Conservation (phyloP, 805 yeast species). For the Barnettozyma populi region DNA sequence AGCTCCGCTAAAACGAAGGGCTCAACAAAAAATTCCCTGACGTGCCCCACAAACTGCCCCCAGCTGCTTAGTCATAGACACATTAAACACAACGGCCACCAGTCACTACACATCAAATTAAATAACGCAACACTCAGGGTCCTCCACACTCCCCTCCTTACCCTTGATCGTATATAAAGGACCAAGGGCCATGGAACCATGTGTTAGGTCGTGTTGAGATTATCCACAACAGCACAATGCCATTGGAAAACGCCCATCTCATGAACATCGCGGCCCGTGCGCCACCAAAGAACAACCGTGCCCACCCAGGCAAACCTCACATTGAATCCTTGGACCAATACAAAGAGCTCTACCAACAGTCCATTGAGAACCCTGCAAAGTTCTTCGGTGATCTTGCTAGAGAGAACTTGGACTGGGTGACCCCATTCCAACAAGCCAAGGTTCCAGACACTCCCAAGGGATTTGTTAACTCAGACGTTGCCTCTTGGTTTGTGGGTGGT, state of each 20-base stretch:
- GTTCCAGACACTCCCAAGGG: constrained; percentile 33
- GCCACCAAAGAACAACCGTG: constrained; percentile 22
- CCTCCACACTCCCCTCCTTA: constrained; percentile 1
- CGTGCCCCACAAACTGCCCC: constrained; percentile 3
- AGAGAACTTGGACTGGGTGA: constrained; percentile 74
- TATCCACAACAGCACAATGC: constrained; percentile 8
- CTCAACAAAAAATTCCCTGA: constrained; percentile 1
- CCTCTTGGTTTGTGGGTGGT: constrained; percentile 78
- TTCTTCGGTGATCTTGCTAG: constrained; percentile 80
- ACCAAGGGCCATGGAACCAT: background rate
- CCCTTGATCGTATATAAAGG: background rate
- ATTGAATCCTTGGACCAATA: constrained; percentile 52
- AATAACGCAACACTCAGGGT: background rate
- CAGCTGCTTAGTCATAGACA: background rate
- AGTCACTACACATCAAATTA: background rate
- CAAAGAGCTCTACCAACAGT: constrained; percentile 64
- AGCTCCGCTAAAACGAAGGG: background rate
- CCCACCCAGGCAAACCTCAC: constrained; percentile 22
- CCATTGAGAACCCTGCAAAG: constrained; percentile 73
- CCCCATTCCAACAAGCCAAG: constrained; percentile 69
- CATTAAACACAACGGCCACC: background rate
- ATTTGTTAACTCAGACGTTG: constrained; percentile 44
- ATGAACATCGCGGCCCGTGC: constrained; percentile 25
- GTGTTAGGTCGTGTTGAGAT: no score
- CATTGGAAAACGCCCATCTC: constrained; percentile 27